Base-by-base conservation (phyloP, 306 rosid species). In the Quercus cerris region DNA sequence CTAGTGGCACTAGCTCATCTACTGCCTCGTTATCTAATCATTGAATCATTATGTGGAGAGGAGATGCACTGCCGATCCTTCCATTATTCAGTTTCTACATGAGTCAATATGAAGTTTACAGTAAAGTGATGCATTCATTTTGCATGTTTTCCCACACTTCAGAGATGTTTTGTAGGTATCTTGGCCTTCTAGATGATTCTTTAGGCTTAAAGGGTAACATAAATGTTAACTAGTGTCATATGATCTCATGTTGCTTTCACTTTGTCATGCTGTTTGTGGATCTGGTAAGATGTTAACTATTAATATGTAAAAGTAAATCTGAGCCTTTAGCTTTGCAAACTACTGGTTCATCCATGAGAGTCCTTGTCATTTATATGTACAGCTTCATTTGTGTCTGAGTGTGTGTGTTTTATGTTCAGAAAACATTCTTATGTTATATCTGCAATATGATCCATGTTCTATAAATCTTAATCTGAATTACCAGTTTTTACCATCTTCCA, bases 401-500 rank as follows among this genome's bases (percentile, higher is more conserved):
- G 66, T 23, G 14, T 58, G 66, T 25, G 17, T 23, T 59, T 23
- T 8, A 59, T 59, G 18, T 59, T 12, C 66, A 59, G 27, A 11
- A 15, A 49, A 49, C 5, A 49, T 12, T 49, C 17, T 49, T 6
- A 19, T 67, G 20, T 35, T 19, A 3, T 33, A n/a, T 20, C 28
- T 67, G 52, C 22, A n/a, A 2, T n/a, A 64, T 64, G 23, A 19
- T 41, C 46, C 46, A 6, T 27, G 14, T 67, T 67, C 44, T 33
- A 4, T 46, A 78, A 17, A 35, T 69, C 31, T n/a, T 18, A 5
- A 15, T 31, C 11, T 27, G 31, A 41, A 64, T n/a, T 77, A 3
- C 15, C 72, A 84, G 35, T 66, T 75, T 78, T 74, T 22, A 73
- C 41, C 61, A 61, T 54, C 73, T 74, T 77, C 56, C 71, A 44